These are phyloP conservation scores for Clausena lansium DNA, from an alignment of 345 rosid species.

Conservation along the genomic window DNA sequence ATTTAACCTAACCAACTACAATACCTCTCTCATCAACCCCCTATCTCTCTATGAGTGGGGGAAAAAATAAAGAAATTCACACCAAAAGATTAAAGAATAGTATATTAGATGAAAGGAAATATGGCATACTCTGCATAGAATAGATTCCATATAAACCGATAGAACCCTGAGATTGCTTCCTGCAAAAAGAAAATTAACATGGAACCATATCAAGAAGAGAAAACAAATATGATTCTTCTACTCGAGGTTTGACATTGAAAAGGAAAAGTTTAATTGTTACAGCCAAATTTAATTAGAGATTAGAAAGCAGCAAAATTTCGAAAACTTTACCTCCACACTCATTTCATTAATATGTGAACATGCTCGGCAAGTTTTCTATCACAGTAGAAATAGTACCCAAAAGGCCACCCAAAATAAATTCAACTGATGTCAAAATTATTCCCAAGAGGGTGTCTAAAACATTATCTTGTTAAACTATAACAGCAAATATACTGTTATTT, in stretches of 20 bases:
- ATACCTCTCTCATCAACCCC: background rate
- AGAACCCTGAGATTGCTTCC: conserved; percentile 81
- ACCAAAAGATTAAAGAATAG: background rate
- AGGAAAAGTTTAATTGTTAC: background rate
- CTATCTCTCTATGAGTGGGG: background rate
- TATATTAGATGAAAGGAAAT: conserved; percentile 69
- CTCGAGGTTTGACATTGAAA: background rate
- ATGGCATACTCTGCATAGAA: conserved; percentile 83
- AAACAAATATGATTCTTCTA: background rate
- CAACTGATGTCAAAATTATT: background rate
- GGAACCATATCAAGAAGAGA: background rate
- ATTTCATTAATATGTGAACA: background rate
- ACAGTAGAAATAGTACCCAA: background rate
- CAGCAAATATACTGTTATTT: too few species aligned
- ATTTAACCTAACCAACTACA: conserved; percentile 13
- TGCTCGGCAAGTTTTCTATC: background rate
- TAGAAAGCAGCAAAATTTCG: background rate
- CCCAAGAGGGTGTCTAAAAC: background rate
- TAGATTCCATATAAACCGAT: conserved; percentile 90
- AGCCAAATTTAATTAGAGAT: background rate
- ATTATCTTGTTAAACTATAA: background rate
- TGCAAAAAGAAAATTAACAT: conserved; percentile 35
- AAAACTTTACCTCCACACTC: background rate
- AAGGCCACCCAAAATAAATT: background rate
- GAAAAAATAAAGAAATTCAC: background rate